Base-by-base conservation (phyloP, 2,329 filamentous ascomycete species). In the Ceratocystis harringtonii region DNA sequence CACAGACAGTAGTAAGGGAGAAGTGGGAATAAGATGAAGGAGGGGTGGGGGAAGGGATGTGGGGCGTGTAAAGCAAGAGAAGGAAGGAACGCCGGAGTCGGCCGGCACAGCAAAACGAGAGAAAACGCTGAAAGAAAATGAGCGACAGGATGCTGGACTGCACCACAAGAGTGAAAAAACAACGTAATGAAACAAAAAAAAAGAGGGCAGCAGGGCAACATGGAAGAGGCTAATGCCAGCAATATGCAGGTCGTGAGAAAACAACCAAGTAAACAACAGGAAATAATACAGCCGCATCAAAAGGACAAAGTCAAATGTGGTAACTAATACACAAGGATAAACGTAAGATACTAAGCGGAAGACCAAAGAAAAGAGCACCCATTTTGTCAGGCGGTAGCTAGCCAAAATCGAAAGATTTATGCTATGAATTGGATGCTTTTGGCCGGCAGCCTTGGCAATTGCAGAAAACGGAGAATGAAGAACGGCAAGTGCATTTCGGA, bases 171-270 rank as follows among this genome's bases (percentile, higher is more conserved):
- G 52, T 12, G 19, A 57, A 57, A 57, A 57, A 57, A 32, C 52
- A 57, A 57, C 52, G 52, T 57, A 57, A 57, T 57, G 22, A 57
- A 57, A 57, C 52, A 57, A 57, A 25, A 22, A 19, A 50, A 19
- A 4, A 50, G 43, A 45, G 48, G 3, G n/a, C 22, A 25, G 22
- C 22, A 25, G 12, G 12, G 12, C 12, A 41, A 5, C 10, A 41
- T 41, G 12, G 12, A 41, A 41, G 12, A 57, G 22, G 12, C 52
- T 57, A 57, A 57, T 57, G 25, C 52, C 7, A 32, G 52, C 48
- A 32, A 57, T 57, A 57, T 57, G 52, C 52, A 57, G 52, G 52
- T 32, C 15, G n/a, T 17, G 52, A 28, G 52, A 57, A 28, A 28
- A 57, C 52, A 4, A 41, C 36, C 36, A 32, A 25, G n/a, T 25